phyloP scores from a whole-genome alignment of 2,329 filamentous ascomycete species.

The Arthroderma uncinatum region DNA sequence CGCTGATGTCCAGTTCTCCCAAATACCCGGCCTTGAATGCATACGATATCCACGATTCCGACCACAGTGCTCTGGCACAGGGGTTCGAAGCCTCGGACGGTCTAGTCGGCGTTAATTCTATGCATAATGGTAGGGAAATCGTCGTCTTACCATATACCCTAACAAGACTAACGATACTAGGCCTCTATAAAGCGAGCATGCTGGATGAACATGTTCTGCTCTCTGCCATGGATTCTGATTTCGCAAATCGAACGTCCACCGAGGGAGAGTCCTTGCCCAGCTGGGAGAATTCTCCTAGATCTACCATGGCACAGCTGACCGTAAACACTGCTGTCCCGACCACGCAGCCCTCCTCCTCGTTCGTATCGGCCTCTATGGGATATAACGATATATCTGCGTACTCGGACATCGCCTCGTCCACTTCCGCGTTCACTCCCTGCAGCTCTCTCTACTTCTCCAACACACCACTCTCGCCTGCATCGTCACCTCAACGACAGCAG shows the following conservation, averaged over 20 bases:
- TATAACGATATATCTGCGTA: constrained; percentile 59
- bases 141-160: background rate
- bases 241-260: constrained; percentile 5
- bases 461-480: constrained; percentile 60
- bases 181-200: background rate
- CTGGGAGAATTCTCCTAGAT: constrained; percentile 9
- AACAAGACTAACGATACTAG: background rate
- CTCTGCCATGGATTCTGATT: background rate
- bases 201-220: background rate
- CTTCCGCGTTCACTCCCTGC: constrained; percentile 48
- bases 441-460: constrained; percentile 58
- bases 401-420: constrained; percentile 54
- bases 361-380: constrained; percentile 51
- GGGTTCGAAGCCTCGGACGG: constrained; percentile 8
- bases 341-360: constrained; percentile 62
- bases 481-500: constrained; percentile 9
- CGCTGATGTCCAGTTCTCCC: background rate
- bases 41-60: constrained; percentile 8
- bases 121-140: constrained; percentile 6
- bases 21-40: constrained; percentile 9
- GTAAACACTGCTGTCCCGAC: constrained; percentile 23
- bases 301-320: constrained; percentile 11
- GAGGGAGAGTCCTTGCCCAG: constrained; percentile 5
- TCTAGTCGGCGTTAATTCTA: background rate
- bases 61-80: constrained; percentile 7